Percentiles rank a stretch among this genome's conserved stretches.
Evolutionary conservation across 352 stramenopile genomes (phyloP).

Genomic region (Globisporangium canariense): DNA sequence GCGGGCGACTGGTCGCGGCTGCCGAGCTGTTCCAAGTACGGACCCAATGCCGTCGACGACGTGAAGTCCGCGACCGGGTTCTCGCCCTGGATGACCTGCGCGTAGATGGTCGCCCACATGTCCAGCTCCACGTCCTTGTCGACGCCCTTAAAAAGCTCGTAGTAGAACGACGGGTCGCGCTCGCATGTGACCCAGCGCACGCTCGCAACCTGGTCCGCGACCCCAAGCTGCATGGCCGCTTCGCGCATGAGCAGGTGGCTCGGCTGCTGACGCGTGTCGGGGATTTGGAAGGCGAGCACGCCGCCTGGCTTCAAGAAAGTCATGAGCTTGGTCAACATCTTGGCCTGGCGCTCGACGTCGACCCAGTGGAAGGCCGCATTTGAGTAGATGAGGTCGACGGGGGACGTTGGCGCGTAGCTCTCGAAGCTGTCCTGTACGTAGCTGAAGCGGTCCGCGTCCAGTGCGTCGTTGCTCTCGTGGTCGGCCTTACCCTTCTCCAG

Average conservation of each 20-base stretch:
- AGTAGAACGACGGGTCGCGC: conserved; percentile 61
- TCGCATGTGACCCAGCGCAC: conserved; percentile 76
- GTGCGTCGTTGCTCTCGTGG: conserved; percentile 28
- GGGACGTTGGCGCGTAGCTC: conserved; percentile 29
- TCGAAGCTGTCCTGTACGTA: conserved; percentile 65
- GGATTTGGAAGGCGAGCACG: conserved; percentile 69
- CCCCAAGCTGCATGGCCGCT: conserved; percentile 37
- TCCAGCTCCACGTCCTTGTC: conserved; percentile 30
- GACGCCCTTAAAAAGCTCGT: conserved; percentile 48
- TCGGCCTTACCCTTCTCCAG: conserved; percentile 38
- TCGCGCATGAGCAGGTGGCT: conserved; percentile 63
- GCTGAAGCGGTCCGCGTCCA: conserved; percentile 24
- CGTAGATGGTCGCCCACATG: conserved; percentile 66
- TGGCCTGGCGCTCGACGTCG: conserved; percentile 37
- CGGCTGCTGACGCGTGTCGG: conserved; percentile 52
- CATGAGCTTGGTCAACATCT: conserved; percentile 46
- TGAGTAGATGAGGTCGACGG: conserved; percentile 69
- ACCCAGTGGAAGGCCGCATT: conserved; percentile 77
- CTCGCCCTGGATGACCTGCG: conserved; percentile 55
- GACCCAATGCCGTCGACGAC: conserved; percentile 48
- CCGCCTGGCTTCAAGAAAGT: conserved; percentile 66
- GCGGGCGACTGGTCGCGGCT: conserved; percentile 19
- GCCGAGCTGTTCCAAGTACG: conserved; percentile 54
- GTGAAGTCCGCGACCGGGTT: conserved; percentile 75
- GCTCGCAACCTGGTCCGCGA: conserved; percentile 30